Evolutionary conservation across 1,139 yeast species (phyloP), one percentile per base, ranked within the genome.

Genomic region (Saccharomyces pastorianus): DNA sequence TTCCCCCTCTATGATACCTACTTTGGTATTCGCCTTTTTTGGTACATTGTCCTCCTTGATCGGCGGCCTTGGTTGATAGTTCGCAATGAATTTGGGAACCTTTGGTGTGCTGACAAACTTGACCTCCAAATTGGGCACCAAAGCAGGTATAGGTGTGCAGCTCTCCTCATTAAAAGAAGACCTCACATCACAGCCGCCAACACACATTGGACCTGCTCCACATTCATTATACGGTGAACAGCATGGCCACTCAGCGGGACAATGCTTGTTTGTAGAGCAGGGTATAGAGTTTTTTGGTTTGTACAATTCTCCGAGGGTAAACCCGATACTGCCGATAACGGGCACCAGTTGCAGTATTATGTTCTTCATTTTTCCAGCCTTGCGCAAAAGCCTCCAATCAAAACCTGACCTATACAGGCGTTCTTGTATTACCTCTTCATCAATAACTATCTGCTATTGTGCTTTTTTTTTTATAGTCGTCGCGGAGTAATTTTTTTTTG

Each of bases 211-310:
- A 1, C 96, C 96, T 14, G 84, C 77, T 54, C 96, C 96, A 76
- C 96, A 89, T n/a, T 73, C 75, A 41, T 96, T 95, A 63, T 82
- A 86, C 61, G 84, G 88, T 23, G 90, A 83, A 68, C 96, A 89
- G 68, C 96, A 89, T 49, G 96, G 96, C 53, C 71, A 63, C 47
- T 76, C 77, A 61, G 81, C 79, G 0, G 96, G 96, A 71, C 96
- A 89, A 11, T 71, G 65, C n/a, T 62, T 58, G n/a, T 77, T 70
- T 8, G 72, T 67, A 52, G 76, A 76, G 71, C 95, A 87, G 7
- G 67, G 56, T 53, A 73, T 70, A n/a, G 71, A 47, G 5, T 53
- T 55, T 26, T 55, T 51, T 6, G 68, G 64, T 50, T 61, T 61
- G 54, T 56, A 64, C 0, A 56, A 52, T 28, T 61, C 65, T 3